Evolutionary conservation across 352 stramenopile genomes (phyloP).

Genomic region (Phytopythium oedochilum): DNA sequence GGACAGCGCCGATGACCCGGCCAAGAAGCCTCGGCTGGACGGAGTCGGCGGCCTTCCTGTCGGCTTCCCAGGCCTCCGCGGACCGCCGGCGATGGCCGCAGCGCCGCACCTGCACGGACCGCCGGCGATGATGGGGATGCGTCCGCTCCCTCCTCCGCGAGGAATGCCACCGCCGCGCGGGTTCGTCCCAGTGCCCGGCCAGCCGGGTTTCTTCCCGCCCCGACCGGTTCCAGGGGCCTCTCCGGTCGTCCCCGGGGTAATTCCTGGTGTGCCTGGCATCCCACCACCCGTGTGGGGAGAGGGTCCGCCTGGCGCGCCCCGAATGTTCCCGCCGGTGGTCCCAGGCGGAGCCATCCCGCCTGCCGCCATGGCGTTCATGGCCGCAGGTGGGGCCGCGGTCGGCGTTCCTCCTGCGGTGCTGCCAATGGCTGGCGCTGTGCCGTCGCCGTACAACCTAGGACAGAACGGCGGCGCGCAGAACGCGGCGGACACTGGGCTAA

Average conservation of each 20-base stretch:
- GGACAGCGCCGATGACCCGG: conserved; percentile 9
- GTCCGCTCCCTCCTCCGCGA: conserved; percentile 34
- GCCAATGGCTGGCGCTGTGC: neutral
- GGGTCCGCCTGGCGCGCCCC: no score
- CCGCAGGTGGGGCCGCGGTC: conserved; percentile 12
- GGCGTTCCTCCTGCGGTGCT: neutral
- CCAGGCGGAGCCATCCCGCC: conserved; percentile 5
- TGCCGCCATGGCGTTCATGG: conserved; percentile 18
- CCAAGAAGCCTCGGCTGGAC: conserved; percentile 52
- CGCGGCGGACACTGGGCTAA: conserved; percentile 29
- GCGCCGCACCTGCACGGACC: neutral
- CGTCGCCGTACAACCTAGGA: neutral
- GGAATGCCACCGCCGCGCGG: conserved; percentile 24
- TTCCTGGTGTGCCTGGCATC: conserved; percentile 19
- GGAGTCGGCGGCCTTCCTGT: conserved; percentile 17
- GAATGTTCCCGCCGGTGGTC: conserved; percentile 5
- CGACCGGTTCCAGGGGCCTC: conserved; percentile 21
- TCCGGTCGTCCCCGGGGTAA: conserved; percentile 7
- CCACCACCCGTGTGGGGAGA: conserved; percentile 17
- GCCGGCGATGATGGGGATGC: conserved; percentile 44
- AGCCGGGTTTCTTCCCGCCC: conserved; percentile 1
- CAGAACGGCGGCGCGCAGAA: neutral
- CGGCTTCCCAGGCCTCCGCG: conserved; percentile 36
- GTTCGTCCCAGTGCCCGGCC: conserved; percentile 12
- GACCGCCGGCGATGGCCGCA: conserved; percentile 19